phyloP scores from a whole-genome alignment of 148 eudicot genomes.

The Rhododendron henanense region DNA sequence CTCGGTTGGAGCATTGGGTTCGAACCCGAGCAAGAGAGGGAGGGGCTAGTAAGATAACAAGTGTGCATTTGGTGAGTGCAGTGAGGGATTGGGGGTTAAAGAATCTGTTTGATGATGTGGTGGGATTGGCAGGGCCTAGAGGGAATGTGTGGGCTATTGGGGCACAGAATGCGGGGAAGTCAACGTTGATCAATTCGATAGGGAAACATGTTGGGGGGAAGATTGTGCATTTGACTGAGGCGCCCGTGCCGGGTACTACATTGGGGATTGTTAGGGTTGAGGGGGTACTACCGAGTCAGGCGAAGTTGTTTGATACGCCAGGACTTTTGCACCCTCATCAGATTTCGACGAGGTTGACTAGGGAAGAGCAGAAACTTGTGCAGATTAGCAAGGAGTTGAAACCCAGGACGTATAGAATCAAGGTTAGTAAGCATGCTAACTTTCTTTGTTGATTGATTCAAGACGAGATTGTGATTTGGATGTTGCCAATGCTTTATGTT shows the following conservation, averaged over 20 bases:
- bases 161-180: slow-evolving; percentile 96
- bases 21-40: slow-evolving; percentile 81
- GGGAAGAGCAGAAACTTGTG: slow-evolving; percentile 85
- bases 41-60: slow-evolving; percentile 66
- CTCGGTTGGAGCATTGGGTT: slow-evolving; percentile 88
- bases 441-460: slow-evolving; percentile 2
- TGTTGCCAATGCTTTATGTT: background rate
- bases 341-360: slow-evolving; percentile 68
- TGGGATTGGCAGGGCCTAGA: slow-evolving; percentile 72
- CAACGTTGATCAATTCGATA: slow-evolving; percentile 84
- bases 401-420: slow-evolving; percentile 91
- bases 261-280: slow-evolving; percentile 84
- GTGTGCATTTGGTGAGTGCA: slow-evolving; percentile 92
- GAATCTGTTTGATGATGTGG: slow-evolving; percentile 80
- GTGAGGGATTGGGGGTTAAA: slow-evolving; percentile 79
- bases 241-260: slow-evolving; percentile 94
- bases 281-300: slow-evolving; percentile 74
- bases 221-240: slow-evolving; percentile 69
- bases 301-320: slow-evolving; percentile 91
- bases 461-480: background rate
- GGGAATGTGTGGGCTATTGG: slow-evolving; percentile 97
- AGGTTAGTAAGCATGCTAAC: slow-evolving; percentile 39
- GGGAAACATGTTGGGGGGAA: slow-evolving; percentile 62
- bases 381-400: slow-evolving; percentile 78
- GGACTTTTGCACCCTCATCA: slow-evolving; percentile 91